Percentiles rank a stretch among this genome's conserved stretches.
Evolutionary conservation across 805 yeast species (phyloP).

Genomic region (Spathaspora girioi): DNA sequence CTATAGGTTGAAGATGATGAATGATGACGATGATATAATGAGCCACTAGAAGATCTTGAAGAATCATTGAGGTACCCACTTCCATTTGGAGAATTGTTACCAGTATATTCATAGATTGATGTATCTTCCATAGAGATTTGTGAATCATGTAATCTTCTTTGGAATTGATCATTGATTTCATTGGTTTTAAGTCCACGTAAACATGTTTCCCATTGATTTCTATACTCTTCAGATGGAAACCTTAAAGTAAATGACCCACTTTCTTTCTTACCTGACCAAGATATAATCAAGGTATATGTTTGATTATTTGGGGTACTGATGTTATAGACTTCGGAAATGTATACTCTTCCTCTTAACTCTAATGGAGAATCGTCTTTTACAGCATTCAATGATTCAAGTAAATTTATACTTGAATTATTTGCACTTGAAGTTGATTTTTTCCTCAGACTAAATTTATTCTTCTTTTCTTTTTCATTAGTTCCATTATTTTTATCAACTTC

Average conservation of each 20-base stretch:
- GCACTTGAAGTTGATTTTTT: conserved; percentile 48
- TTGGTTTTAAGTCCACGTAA: conserved; percentile 46
- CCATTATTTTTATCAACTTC: conserved; percentile 17
- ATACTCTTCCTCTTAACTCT: conserved; percentile 78
- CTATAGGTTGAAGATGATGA: conserved; percentile 41
- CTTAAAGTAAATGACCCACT: conserved; percentile 81
- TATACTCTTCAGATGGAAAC: conserved; percentile 77
- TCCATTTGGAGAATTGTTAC: conserved; percentile 7
- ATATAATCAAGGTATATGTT: conserved; percentile 60
- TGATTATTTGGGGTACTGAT: conserved; percentile 30
- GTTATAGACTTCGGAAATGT: conserved; percentile 59
- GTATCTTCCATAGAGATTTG: conserved; percentile 23
- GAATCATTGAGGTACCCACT: conserved; percentile 6
- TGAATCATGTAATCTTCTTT: conserved; percentile 32
- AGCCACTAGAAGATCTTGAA: conserved; percentile 27
- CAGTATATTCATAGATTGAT: conserved; percentile 13
- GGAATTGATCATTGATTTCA: conserved; percentile 38
- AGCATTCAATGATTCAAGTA: conserved; percentile 31
- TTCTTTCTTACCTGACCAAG: conserved; percentile 85
- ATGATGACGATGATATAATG: conserved; percentile 34
- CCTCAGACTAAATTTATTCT: conserved; percentile 42
- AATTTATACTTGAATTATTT: conserved; percentile 31
- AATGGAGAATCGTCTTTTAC: conserved; percentile 25
- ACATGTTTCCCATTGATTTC: conserved; percentile 78
- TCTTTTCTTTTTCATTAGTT: conserved; percentile 25